Base-by-base conservation (phyloP, 345 rosid species). In the Eucalyptus brandiana region DNA sequence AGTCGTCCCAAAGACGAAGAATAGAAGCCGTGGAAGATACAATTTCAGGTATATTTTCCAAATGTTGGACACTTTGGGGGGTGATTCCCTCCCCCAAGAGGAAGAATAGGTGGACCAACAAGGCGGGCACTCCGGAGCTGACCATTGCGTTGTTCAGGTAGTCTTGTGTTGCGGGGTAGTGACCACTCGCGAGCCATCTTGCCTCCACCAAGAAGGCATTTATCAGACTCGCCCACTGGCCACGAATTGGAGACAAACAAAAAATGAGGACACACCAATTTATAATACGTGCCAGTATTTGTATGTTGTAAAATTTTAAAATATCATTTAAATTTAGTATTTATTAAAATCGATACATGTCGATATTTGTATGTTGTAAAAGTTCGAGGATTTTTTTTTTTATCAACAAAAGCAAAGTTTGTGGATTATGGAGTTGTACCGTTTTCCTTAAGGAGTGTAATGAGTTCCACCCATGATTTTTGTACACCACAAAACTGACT, bases 1-100 rank as follows among this genome's bases (percentile, higher is more conserved):
- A 91, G 87, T 95, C 95, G 90, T 96, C 96, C 95, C 95, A 95
- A 3, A 94, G 94, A 21, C 95, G 94, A 62, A 95, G 94, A 86
- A 89, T 86, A 48, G 87, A 87, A 37, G 90, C 90, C 7, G 88
- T 19, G 32, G 76, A 76, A 32, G 90, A 72, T 12, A 81, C 45
- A 30, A 87, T 76, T n/a, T 47, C 87, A 5, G 88, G 86, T 19
- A 69, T 86, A 23, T 67, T 89, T 67, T 93, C 93, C 9, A 94
- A 87, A 37, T 89, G 72, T 15, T 94, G 88, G 13, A 94, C 90
- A 81, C 44, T 92, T 51, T 93, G 88, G 53, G 37, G 47, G 21
- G 89, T 93, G 32, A 92, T 34, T n/a, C 90, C 91, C 32, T 93
- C 88, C 30, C 95, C 95, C 56, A 93, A 87, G 30, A 95, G 91